Evolutionary conservation across 2,329 filamentous ascomycete genomes (phyloP).

Genomic region (Calonectria pseudoturangicola): DNA sequence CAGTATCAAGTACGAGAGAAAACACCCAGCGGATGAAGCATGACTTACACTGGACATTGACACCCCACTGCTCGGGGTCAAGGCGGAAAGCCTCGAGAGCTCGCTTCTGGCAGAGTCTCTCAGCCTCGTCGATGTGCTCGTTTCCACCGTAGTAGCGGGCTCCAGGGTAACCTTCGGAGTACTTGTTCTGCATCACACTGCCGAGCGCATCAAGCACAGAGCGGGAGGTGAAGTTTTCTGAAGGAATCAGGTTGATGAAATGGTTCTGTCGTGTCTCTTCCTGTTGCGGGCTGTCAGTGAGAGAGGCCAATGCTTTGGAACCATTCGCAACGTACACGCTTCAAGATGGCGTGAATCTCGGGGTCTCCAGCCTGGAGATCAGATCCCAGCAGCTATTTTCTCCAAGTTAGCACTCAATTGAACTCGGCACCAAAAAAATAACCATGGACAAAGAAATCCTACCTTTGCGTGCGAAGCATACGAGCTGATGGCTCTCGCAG

Average conservation of each 20-base stretch:
- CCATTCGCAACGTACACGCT: slow-evolving; percentile 78
- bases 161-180: slow-evolving; percentile 96
- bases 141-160: slow-evolving; percentile 97
- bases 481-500: slow-evolving; percentile 42
- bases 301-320: neutral
- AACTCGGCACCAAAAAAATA: neutral
- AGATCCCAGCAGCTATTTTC: slow-evolving; percentile 81
- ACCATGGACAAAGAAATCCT: neutral
- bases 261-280: slow-evolving; percentile 96
- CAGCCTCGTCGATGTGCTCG: slow-evolving; percentile 92
- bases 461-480: slow-evolving; percentile 52
- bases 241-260: slow-evolving; percentile 96
- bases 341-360: slow-evolving; percentile 87
- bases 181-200: slow-evolving; percentile 97
- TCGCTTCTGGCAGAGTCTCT: slow-evolving; percentile 89
- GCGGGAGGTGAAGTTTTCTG: slow-evolving; percentile 93
- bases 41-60: slow-evolving; percentile 90
- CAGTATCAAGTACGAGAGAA: slow-evolving; percentile 5
- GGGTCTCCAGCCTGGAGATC: slow-evolving; percentile 88
- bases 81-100: slow-evolving; percentile 90
- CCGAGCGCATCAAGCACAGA: slow-evolving; percentile 91
- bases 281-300: slow-evolving; percentile 63
- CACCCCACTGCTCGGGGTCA: slow-evolving; percentile 90
- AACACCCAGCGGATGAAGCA: neutral
- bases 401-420: slow-evolving; percentile 30